Conservation (phyloP, 768 basidiomycete species). For the Melanogaster broomeanus region DNA sequence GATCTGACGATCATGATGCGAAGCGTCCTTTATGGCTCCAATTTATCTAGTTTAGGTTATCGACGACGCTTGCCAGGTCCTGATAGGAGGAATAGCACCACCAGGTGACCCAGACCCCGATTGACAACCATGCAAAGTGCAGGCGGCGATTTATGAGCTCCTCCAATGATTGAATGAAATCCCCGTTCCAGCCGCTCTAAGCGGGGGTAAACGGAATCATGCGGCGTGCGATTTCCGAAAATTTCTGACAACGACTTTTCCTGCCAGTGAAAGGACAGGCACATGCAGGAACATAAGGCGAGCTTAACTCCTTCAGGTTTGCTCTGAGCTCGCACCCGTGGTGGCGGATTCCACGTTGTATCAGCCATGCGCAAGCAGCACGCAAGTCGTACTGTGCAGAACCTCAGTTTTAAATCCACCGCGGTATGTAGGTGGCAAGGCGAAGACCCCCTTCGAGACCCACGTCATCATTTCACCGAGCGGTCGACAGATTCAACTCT, state of each 20-base stretch:
- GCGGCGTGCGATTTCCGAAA: background rate
- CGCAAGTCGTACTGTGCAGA: constrained; percentile 7
- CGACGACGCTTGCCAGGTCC: background rate
- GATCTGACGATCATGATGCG: no score
- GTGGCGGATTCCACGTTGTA: constrained; percentile 19
- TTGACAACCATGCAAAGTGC: background rate
- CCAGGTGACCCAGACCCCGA: no score
- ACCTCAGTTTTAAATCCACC: background rate
- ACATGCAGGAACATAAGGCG: constrained; percentile 17
- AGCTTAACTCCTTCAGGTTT: constrained; percentile 36
- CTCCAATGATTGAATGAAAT: background rate
- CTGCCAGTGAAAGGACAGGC: constrained; percentile 6
- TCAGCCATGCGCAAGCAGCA: constrained; percentile 7
- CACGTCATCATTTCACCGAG: background rate
- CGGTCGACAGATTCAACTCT: background rate
- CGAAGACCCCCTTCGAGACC: constrained; percentile 3
- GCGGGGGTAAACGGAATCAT: background rate
- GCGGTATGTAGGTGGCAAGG: background rate
- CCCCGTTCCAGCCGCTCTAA: background rate
- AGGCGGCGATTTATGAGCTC: background rate
- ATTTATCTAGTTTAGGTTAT: constrained; percentile 1
- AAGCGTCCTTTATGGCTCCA: background rate
- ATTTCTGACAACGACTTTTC: constrained; percentile 1
- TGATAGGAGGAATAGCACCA: background rate
- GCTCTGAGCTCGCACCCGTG: constrained; percentile 20